Conservation (phyloP, 108 stramenopile genomes). For the Schizochytrium sp. region DNA sequence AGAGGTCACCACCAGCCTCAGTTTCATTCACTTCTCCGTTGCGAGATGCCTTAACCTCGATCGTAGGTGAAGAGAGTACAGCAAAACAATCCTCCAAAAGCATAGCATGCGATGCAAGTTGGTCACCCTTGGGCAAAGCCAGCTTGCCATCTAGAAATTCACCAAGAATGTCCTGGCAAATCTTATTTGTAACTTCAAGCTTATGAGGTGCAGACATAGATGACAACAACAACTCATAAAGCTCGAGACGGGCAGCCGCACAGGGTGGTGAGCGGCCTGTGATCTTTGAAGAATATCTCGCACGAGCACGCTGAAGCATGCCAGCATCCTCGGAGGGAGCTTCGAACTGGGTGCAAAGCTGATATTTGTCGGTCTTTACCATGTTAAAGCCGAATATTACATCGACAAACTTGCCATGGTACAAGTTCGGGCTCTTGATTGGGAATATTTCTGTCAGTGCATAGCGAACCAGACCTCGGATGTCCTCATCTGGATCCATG, state of each 20-base stretch:
- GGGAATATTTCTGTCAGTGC: constrained; percentile 38
- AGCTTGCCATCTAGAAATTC: constrained; percentile 41
- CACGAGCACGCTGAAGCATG: not conserved
- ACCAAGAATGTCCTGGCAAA: constrained; percentile 43
- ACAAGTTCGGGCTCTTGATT: constrained; percentile 51
- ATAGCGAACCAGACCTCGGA: constrained; percentile 36
- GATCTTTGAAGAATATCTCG: not conserved
- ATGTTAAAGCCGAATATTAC: constrained; percentile 17
- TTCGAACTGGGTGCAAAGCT: not conserved
- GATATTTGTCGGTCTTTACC: not conserved
- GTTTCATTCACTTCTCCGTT: not conserved
- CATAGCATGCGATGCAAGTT: not conserved
- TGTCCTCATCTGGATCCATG: constrained; percentile 29
- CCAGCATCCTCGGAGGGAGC: not conserved
- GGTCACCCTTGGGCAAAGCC: not conserved
- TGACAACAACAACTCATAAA: not conserved
- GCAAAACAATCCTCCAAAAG: constrained; percentile 56
- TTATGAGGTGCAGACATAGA: constrained; percentile 20
- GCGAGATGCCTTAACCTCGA: constrained; percentile 19
- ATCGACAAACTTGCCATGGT: constrained; percentile 37
- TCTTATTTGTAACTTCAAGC: constrained; percentile 48
- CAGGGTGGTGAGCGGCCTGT: not conserved
- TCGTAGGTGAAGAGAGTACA: constrained; percentile 26
- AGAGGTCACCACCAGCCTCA: constrained; percentile 26
- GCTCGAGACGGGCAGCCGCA: constrained; percentile 4